Evolutionary conservation across 331 rosid species (phyloP).

Genomic region (Arachis monticola): DNA sequence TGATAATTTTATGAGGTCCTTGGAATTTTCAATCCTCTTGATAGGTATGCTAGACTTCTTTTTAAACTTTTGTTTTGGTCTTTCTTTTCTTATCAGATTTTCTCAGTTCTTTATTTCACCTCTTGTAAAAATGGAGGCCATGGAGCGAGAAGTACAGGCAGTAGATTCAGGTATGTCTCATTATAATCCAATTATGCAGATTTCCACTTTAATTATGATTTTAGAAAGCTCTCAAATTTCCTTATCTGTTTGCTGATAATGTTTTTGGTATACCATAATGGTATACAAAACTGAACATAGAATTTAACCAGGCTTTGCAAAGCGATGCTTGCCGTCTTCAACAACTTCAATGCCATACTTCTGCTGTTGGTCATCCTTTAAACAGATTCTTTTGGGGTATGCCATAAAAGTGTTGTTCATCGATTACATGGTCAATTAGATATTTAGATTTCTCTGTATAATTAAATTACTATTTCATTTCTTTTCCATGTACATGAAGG

Average conservation of each 20-base stretch:
- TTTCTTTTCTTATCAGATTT: constrained; percentile 63
- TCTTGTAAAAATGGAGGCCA: constrained; percentile 85
- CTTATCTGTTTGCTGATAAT: constrained; percentile 40
- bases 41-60: constrained; percentile 29
- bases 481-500: constrained; percentile 57
- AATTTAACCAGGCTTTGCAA: constrained; percentile 90
- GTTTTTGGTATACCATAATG: constrained; percentile 45
- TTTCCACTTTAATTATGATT: constrained; percentile 30
- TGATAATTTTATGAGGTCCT: constrained; percentile 2
- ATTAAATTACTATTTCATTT: constrained; percentile 13
- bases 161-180: constrained; percentile 84
- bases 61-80: constrained; percentile 22
- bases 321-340: constrained; percentile 89
- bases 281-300: constrained; percentile 57
- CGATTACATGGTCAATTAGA: constrained; percentile 35
- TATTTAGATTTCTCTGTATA: constrained; percentile 26
- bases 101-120: constrained; percentile 97
- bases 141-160: constrained; percentile 97
- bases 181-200: constrained; percentile 27
- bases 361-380: constrained; percentile 75
- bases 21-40: constrained; percentile 15
- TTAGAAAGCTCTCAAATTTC: constrained; percentile 21
- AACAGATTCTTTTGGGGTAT: constrained; percentile 90
- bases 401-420: constrained; percentile 37
- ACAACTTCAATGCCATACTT: constrained; percentile 90